Percentiles rank a stretch among this genome's conserved stretches.
Conservation (phyloP, 768 basidiomycete species). For the Agrocybe pediades region DNA sequence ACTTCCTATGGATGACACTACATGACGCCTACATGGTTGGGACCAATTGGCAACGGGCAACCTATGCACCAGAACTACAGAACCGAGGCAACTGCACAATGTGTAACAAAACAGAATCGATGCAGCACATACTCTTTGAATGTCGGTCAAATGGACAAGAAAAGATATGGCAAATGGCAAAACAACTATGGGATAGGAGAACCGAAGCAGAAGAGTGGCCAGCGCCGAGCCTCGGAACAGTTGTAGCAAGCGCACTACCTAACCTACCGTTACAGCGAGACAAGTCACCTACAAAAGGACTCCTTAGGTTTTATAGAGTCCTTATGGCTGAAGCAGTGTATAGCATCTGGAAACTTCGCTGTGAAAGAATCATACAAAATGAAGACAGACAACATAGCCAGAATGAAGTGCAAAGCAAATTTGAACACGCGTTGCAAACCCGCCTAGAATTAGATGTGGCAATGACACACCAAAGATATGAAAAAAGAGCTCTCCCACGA, state of each 20-base stretch:
- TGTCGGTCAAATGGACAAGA: background rate
- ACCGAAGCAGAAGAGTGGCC: background rate
- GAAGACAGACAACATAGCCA: background rate
- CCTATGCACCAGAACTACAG: background rate
- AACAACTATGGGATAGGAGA: slow-evolving; percentile 11
- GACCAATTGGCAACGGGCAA: background rate
- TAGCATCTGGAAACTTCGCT: slow-evolving; percentile 5
- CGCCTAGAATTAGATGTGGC: background rate
- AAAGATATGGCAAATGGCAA: slow-evolving; percentile 8
- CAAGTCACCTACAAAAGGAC: background rate
- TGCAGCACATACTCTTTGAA: slow-evolving; percentile 16
- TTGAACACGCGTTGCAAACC: background rate
- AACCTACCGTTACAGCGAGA: background rate
- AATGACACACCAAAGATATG: background rate
- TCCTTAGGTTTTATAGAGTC: slow-evolving; percentile 3
- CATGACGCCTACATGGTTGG: slow-evolving; percentile 18
- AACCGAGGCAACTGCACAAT: slow-evolving; percentile 5
- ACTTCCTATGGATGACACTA: slow-evolving; percentile 21
- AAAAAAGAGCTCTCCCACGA: background rate
- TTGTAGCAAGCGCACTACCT: background rate
- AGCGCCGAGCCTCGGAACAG: background rate
- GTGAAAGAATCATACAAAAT: slow-evolving; percentile 4
- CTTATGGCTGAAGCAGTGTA: slow-evolving; percentile 2
- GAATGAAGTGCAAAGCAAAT: background rate
- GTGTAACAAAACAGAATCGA: slow-evolving; percentile 15